A percentile compares a stretch with the other conserved stretches of the same genome.
Evolutionary conservation across 177 flowering plant species (phyloP).

Genomic region (Vitis hybrid): DNA sequence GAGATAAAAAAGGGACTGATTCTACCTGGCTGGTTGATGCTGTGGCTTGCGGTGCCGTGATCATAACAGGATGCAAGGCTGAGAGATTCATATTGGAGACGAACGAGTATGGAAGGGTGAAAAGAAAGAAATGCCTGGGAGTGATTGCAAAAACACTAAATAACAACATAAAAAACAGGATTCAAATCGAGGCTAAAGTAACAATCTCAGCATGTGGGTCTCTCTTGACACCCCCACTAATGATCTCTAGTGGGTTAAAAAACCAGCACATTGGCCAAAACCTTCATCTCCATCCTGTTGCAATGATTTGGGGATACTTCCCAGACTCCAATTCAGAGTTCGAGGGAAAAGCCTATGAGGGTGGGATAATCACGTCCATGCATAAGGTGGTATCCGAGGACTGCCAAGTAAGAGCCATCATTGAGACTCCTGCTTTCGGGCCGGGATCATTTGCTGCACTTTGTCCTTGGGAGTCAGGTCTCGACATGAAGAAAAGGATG

Average conservation of each 20-base stretch:
- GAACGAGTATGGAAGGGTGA: constrained; percentile 24
- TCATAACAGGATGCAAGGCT: constrained; percentile 70
- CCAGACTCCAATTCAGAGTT: constrained; percentile 51
- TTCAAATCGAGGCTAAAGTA: constrained; percentile 58
- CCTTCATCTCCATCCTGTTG: constrained; percentile 77
- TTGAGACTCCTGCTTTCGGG: constrained; percentile 64
- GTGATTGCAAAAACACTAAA: constrained; percentile 40
- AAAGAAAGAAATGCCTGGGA: constrained; percentile 58
- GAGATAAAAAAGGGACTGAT: constrained; percentile 70
- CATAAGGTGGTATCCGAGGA: constrained; percentile 38
- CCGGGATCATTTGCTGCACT: constrained; percentile 54
- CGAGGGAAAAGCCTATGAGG: constrained; percentile 54
- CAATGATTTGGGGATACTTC: constrained; percentile 75
- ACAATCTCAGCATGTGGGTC: constrained; percentile 81
- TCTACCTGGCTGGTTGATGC: constrained; percentile 82
- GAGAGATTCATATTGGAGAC: constrained; percentile 45
- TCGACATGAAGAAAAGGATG: constrained; percentile 58
- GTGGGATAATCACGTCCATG: constrained; percentile 46
- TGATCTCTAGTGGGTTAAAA: constrained; percentile 70
- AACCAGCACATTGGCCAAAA: constrained; percentile 63
- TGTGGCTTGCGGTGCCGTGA: constrained; percentile 63
- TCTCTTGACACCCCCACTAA: constrained; percentile 61
- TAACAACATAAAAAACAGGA: constrained; percentile 28
- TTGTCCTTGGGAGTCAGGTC: constrained; percentile 72
- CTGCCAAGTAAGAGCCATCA: constrained; percentile 38